Conservation (phyloP, 2,329 filamentous ascomycete genomes). For the Cercospora sojina region DNA sequence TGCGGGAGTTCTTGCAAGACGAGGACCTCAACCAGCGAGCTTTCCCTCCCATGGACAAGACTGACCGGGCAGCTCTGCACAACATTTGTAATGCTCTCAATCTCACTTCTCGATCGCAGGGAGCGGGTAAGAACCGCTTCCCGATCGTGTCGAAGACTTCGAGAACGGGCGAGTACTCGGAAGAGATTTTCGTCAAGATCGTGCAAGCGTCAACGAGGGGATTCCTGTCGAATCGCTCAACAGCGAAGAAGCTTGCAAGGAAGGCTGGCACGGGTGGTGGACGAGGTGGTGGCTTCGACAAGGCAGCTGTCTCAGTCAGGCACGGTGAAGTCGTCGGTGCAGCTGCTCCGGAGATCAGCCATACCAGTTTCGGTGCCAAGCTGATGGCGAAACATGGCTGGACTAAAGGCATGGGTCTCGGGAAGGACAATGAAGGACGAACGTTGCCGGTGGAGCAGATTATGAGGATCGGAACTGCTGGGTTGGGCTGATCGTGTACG, state of each 20-base stretch:
- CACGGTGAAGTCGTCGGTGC: slow-evolving; percentile 89
- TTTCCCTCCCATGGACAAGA: slow-evolving; percentile 81
- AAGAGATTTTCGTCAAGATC: slow-evolving; percentile 52
- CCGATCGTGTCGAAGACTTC: slow-evolving; percentile 74
- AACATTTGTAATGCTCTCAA: slow-evolving; percentile 72
- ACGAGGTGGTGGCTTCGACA: slow-evolving; percentile 41
- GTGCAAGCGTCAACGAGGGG: slow-evolving; percentile 43
- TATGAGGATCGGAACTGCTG: slow-evolving; percentile 82
- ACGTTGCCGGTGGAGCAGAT: slow-evolving; percentile 81
- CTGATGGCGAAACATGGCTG: slow-evolving; percentile 99
- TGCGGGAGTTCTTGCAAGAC: slow-evolving; percentile 68
- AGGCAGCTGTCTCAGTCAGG: slow-evolving; percentile 57
- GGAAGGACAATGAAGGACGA: slow-evolving; percentile 79
- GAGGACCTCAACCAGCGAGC: slow-evolving; percentile 63
- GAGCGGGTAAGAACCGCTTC: slow-evolving; percentile 69
- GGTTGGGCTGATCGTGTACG: slow-evolving; percentile 58
- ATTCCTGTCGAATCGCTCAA: slow-evolving; percentile 48
- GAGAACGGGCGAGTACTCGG: slow-evolving; percentile 60
- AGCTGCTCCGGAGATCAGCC: slow-evolving; percentile 77
- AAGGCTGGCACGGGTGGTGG: slow-evolving; percentile 39
- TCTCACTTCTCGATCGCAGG: slow-evolving; percentile 80
- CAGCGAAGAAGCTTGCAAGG: slow-evolving; percentile 40
- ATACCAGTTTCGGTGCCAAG: slow-evolving; percentile 76
- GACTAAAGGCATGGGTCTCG: slow-evolving; percentile 81
- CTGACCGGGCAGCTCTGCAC: slow-evolving; percentile 75